Evolutionary conservation across 2,329 filamentous ascomycete species (phyloP).

Genomic region (Emergomyces orientalis): DNA sequence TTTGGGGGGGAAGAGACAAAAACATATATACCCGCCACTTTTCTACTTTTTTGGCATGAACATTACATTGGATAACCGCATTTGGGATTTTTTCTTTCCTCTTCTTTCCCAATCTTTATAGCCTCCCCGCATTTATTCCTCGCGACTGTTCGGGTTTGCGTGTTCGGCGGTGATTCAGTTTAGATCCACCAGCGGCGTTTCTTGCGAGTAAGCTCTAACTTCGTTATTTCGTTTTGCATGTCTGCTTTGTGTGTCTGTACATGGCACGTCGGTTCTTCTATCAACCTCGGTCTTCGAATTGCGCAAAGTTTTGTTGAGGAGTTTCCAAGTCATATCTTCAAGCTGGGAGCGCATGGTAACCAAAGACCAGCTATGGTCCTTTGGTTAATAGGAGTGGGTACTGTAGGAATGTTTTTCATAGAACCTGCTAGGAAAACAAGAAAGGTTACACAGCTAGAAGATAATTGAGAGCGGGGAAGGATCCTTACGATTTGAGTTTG

Average conservation of each 20-base stretch:
- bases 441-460: no score
- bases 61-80: neutral
- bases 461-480: no score
- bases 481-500: no score
- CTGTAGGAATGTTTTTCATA: no score
- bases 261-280: neutral
- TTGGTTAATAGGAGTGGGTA: no score
- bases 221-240: neutral
- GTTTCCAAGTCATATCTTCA: no score
- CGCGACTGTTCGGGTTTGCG: neutral
- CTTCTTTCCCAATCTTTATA: neutral
- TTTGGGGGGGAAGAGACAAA: neutral
- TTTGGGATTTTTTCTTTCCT: neutral
- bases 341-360: no score
- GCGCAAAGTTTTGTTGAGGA: no score
- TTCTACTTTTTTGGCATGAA: neutral
- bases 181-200: neutral
- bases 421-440: no score
- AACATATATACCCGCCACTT: constrained; percentile 1
- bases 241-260: no score
- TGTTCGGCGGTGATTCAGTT: neutral
- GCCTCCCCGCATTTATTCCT: neutral
- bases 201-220: neutral
- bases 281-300: no score
- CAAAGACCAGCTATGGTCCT: no score